Base-by-base conservation (phyloP, 805 yeast genomes). In the Brettanomyces nanus region DNA sequence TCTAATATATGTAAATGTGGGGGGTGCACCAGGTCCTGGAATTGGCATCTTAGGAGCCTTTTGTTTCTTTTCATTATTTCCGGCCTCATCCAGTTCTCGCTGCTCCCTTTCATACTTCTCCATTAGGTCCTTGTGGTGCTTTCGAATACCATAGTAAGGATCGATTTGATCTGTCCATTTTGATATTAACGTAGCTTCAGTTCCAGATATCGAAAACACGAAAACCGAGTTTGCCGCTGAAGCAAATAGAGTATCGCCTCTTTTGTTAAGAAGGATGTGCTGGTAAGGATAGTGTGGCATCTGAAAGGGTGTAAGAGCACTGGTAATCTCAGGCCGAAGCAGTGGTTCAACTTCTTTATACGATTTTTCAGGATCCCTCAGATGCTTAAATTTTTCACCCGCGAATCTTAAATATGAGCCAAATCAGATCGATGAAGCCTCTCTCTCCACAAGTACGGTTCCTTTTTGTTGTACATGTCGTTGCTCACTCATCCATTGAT, bases 251-350 rank as follows among this genome's bases (percentile, higher is more conserved):
- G 68, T 54, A 3, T 61, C 53, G 1, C 79, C 79, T 14, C 61
- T 54, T 4, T 51, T 49, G 47, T 64, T 69, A n/a, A 72, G 47
- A 3, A 68, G 49, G 2, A 77, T 54, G 27, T 74, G 64, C 52
- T 82, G 90, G 52, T 77, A 74, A 14, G 92, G 92, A 51, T 84
- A 89, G 48, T 77, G n/a, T n/a, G n/a, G n/a, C n/a, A n/a, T n/a
- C n/a, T n/a, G n/a, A n/a, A n/a, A n/a, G n/a, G n/a, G n/a, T n/a
- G n/a, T n/a, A n/a, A n/a, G n/a, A n/a, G n/a, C n/a, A n/a, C n/a
- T n/a, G n/a, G n/a, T n/a, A n/a, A n/a, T n/a, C n/a, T n/a, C n/a
- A n/a, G n/a, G n/a, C n/a, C n/a, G n/a, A n/a, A n/a, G n/a, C n/a
- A n/a, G n/a, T n/a, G n/a, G n/a, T n/a, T n/a, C n/a, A n/a, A n/a